These are phyloP conservation scores for Neurospora cerealis DNA, from an alignment of 495 filamentous ascomycete species.

Conservation along the genomic window DNA sequence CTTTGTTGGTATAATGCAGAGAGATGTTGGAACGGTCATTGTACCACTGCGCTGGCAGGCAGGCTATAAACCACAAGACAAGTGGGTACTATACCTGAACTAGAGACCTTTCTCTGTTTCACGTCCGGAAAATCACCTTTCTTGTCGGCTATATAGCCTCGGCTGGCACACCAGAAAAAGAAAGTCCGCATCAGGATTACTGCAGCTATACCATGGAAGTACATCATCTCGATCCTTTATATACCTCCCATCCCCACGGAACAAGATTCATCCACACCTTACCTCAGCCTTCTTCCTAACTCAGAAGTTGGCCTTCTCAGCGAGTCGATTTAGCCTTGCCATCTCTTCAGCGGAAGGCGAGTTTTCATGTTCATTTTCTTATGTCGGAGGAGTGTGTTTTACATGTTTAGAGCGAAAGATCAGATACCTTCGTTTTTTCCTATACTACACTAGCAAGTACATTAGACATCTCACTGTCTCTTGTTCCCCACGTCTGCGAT, in stretches of 20 bases:
- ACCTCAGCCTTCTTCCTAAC: too few species aligned
- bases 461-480: too few species aligned
- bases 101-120: not conserved
- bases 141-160: not conserved
- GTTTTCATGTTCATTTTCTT: not conserved
- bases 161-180: not conserved
- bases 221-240: not conserved
- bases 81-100: not conserved
- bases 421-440: too few species aligned
- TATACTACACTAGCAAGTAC: too few species aligned
- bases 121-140: not conserved
- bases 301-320: too few species aligned
- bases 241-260: not conserved
- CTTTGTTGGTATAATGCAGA: not conserved
- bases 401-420: too few species aligned
- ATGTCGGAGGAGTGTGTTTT: not conserved
- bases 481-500: too few species aligned
- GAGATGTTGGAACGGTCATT: not conserved
- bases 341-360: not conserved
- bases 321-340: not conserved
- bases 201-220: not conserved
- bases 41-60: not conserved
- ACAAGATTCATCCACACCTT: too few species aligned
- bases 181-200: not conserved
- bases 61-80: not conserved